Percentiles rank a stretch among this genome's conserved stretches.
Conservation (phyloP, 2,329 filamentous ascomycete genomes). For the Colletotrichum theobromicola region DNA sequence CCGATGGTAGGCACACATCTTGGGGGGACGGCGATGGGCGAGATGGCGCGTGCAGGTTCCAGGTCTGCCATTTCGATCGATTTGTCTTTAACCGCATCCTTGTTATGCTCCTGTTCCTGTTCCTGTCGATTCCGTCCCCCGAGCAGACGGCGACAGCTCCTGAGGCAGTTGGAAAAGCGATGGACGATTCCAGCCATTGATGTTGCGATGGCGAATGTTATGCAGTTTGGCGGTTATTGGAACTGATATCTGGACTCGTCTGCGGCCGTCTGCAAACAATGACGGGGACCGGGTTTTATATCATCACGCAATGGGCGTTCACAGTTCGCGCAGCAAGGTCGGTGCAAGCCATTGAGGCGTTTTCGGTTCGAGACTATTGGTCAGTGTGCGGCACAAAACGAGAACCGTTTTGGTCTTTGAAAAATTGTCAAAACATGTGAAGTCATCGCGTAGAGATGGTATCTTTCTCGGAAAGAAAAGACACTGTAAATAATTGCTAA, state of each 20-base stretch:
- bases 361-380: neutral
- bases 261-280: neutral
- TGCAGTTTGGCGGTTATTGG: neutral
- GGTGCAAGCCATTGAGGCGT: neutral
- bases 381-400: neutral
- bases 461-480: too few species aligned
- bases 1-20: too few species aligned
- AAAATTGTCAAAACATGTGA: neutral
- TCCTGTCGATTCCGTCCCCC: neutral
- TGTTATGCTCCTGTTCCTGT: neutral
- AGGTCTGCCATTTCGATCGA: neutral
- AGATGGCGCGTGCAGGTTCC: neutral
- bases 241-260: neutral
- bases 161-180: neutral
- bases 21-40: neutral
- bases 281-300: neutral
- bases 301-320: neutral
- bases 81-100: neutral
- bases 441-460: neutral
- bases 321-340: neutral
- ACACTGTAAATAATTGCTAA: too few species aligned
- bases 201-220: neutral
- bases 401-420: neutral
- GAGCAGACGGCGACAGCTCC: neutral
- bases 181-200: neutral